A percentile compares a stretch with the other conserved stretches of the same genome.
Conservation (phyloP, 225 moss, liverwort and hornwort genomes). For the Lunularia cruciata region DNA sequence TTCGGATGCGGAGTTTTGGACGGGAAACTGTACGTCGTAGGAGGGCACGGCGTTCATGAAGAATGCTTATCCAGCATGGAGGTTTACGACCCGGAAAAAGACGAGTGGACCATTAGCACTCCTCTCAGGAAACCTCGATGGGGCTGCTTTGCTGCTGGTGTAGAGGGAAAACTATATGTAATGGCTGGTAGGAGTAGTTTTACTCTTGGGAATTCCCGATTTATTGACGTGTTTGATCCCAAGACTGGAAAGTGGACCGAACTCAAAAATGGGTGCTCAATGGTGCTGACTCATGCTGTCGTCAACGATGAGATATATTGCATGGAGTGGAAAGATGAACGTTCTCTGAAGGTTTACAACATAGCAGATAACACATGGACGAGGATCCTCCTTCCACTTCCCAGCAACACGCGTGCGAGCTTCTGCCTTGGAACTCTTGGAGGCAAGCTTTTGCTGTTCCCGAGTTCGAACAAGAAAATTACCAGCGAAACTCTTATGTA, state of each 20-base stretch:
- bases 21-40: conserved; percentile 41
- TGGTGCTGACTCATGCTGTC: conserved; percentile 45
- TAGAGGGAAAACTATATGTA: conserved; percentile 41
- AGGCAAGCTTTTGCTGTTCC: conserved; percentile 43
- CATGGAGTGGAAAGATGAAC: conserved; percentile 52
- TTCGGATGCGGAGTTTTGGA: conserved; percentile 45
- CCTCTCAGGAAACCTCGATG: conserved; percentile 39
- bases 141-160: conserved; percentile 44
- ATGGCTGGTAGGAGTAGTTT: conserved; percentile 46
- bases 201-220: conserved; percentile 42
- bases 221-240: conserved; percentile 44
- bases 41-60: conserved; percentile 29
- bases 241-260: conserved; percentile 28
- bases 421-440: conserved; percentile 40
- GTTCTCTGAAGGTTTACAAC: conserved; percentile 43
- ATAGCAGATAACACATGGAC: conserved; percentile 31
- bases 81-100: conserved; percentile 38
- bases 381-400: conserved; percentile 32
- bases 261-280: conserved; percentile 40
- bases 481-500: conserved; percentile 30
- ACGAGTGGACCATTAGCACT: conserved; percentile 25
- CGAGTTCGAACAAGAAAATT: conserved; percentile 4
- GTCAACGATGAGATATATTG: conserved; percentile 42
- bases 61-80: conserved; percentile 38
- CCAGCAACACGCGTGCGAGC: conserved; percentile 25